These are phyloP conservation scores for Spergularia marina DNA, from an alignment of 148 eudicot genomes.

Conservation along the genomic window DNA sequence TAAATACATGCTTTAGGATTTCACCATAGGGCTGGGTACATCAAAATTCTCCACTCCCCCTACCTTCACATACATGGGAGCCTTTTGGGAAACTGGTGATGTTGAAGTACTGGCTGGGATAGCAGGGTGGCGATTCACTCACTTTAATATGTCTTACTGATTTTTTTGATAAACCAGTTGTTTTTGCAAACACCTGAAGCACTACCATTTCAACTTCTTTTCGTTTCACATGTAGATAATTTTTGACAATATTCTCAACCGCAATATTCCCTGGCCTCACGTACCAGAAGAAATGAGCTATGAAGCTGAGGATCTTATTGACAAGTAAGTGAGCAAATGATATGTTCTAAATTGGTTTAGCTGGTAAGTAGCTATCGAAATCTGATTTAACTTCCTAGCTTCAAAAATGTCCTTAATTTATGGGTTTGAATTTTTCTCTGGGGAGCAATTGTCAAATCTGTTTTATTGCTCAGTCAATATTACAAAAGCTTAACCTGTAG, in stretches of 20 bases:
- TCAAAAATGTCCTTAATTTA: neutral
- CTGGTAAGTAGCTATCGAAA: neutral
- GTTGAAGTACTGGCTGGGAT: too few species aligned
- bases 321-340: constrained; percentile 48
- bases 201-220: constrained; percentile 2
- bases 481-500: neutral
- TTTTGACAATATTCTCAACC: constrained; percentile 94
- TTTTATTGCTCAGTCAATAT: neutral
- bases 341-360: neutral
- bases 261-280: constrained; percentile 89
- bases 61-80: too few species aligned
- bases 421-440: neutral
- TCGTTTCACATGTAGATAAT: constrained; percentile 51
- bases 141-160: neutral
- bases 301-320: constrained; percentile 81
- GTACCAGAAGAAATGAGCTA: constrained; percentile 93
- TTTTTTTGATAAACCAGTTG: neutral
- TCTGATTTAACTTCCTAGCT: neutral
- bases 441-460: too few species aligned
- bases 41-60: too few species aligned
- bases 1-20: too few species aligned
- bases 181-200: neutral
- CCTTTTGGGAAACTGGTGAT: too few species aligned
- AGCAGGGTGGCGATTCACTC: neutral
- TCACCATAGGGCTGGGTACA: too few species aligned